These are phyloP conservation scores for Heteromeles arbutifolia DNA, from an alignment of 306 rosid species.

Conservation along the genomic window DNA sequence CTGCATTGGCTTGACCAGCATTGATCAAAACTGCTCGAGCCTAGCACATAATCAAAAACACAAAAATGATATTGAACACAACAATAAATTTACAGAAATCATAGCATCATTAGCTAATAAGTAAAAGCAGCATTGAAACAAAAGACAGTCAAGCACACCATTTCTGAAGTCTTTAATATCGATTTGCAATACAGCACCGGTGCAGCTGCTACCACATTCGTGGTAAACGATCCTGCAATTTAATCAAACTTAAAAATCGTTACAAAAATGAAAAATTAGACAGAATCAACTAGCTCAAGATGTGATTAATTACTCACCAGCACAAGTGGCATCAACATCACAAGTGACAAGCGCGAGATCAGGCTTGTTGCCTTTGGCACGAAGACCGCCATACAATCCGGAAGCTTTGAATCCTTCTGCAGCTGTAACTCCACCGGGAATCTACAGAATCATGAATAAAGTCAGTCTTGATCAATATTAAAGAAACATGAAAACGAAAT, in stretches of 20 bases:
- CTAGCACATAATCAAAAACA: slow-evolving; percentile 26
- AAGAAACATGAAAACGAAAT: neutral
- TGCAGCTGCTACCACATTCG: slow-evolving; percentile 92
- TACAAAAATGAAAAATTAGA: neutral
- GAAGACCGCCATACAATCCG: slow-evolving; percentile 77
- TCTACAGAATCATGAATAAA: slow-evolving; percentile 25
- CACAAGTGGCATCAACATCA: slow-evolving; percentile 87
- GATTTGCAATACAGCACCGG: slow-evolving; percentile 82
- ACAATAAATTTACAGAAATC: neutral
- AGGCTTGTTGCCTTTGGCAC: slow-evolving; percentile 71
- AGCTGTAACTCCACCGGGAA: slow-evolving; percentile 88
- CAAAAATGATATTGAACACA: neutral
- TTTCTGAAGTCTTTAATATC: slow-evolving; percentile 38
- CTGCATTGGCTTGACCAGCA: slow-evolving; percentile 99
- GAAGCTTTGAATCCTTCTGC: slow-evolving; percentile 92
- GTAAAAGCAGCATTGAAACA: neutral
- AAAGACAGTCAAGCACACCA: slow-evolving; percentile 28
- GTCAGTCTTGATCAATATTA: neutral
- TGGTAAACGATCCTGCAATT: slow-evolving; percentile 69
- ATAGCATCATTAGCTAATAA: neutral
- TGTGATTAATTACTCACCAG: slow-evolving; percentile 32
- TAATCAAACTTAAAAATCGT: neutral
- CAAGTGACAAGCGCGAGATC: slow-evolving; percentile 92
- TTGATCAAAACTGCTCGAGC: slow-evolving; percentile 89
- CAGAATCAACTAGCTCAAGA: neutral